These are phyloP conservation scores for Auriscalpium vulgare DNA, from an alignment of 768 basidiomycete genomes.

Conservation along the genomic window DNA sequence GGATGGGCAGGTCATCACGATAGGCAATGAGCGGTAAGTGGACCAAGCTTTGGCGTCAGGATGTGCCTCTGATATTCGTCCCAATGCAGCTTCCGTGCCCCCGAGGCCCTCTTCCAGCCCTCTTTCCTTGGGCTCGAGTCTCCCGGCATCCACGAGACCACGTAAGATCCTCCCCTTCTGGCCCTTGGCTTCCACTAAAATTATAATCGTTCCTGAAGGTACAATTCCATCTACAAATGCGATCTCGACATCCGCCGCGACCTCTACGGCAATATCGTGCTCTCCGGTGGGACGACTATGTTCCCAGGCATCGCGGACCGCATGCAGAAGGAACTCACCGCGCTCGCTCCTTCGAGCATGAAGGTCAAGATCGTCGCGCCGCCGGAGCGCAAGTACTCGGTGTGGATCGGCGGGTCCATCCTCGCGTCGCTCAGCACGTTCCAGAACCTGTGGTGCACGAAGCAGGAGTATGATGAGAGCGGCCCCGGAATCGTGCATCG, in stretches of 20 bases:
- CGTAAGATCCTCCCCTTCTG: slow-evolving; percentile 29
- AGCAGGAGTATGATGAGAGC: slow-evolving; percentile 54
- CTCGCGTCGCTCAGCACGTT: slow-evolving; percentile 54
- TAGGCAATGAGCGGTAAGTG: slow-evolving; percentile 76
- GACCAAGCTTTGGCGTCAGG: not conserved
- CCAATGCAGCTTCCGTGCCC: slow-evolving; percentile 60
- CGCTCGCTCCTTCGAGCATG: slow-evolving; percentile 58
- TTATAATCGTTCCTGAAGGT: slow-evolving; percentile 14
- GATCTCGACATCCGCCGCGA: slow-evolving; percentile 50
- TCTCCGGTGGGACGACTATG: slow-evolving; percentile 57
- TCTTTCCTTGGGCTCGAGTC: slow-evolving; percentile 76
- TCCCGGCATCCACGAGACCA: slow-evolving; percentile 78
- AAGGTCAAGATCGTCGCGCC: slow-evolving; percentile 65
- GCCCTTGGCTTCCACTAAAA: not conserved
- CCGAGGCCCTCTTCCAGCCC: slow-evolving; percentile 93
- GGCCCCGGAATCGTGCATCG: slow-evolving; percentile 46
- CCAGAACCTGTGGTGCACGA: slow-evolving; percentile 61
- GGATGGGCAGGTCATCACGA: slow-evolving; percentile 62
- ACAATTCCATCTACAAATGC: slow-evolving; percentile 83
- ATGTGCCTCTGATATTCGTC: not conserved
- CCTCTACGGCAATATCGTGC: slow-evolving; percentile 49
- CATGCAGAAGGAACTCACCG: slow-evolving; percentile 67
- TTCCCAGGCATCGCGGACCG: slow-evolving; percentile 59
- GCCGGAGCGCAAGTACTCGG: slow-evolving; percentile 64
- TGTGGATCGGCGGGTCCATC: slow-evolving; percentile 48